A percentile compares a stretch with the other conserved stretches of the same genome.
Conservation (phyloP, 371 early-diverging fungal species). For the Apophysomyces elegans region DNA sequence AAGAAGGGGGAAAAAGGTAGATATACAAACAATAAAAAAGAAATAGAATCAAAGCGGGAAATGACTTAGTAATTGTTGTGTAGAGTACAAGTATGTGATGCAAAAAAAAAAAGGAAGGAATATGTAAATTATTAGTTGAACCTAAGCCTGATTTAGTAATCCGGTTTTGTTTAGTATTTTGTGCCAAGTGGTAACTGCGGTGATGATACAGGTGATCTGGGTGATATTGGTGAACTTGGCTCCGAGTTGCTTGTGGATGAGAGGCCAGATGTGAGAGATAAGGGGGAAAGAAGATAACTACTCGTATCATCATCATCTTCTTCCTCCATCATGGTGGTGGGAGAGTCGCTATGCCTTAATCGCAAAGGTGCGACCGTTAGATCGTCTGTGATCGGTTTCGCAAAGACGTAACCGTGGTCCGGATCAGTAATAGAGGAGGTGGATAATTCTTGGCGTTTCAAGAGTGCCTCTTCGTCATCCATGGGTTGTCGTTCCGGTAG, state of each 20-base stretch:
- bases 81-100: not conserved
- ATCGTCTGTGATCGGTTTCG: not conserved
- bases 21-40: not conserved
- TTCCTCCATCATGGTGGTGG: not conserved
- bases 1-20: not conserved
- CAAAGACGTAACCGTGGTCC: not conserved
- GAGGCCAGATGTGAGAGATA: not conserved
- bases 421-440: not conserved
- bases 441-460: constrained; percentile 1
- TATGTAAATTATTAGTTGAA: not conserved
- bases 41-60: not conserved
- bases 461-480: constrained; percentile 12
- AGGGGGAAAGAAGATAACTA: not conserved
- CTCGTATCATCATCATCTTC: not conserved
- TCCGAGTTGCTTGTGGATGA: not conserved
- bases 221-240: not conserved
- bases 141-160: not conserved
- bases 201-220: not conserved
- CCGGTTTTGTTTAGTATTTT: not conserved
- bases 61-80: not conserved
- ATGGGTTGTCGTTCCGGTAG: not conserved
- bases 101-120: not conserved
- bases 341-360: not conserved
- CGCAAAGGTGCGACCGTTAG: not conserved
- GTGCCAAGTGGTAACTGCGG: not conserved